A percentile compares a stretch with the other conserved stretches of the same genome.
phyloP scores from a whole-genome alignment of 192 early-diverging fungal species.

The Coemansia sp. region DNA sequence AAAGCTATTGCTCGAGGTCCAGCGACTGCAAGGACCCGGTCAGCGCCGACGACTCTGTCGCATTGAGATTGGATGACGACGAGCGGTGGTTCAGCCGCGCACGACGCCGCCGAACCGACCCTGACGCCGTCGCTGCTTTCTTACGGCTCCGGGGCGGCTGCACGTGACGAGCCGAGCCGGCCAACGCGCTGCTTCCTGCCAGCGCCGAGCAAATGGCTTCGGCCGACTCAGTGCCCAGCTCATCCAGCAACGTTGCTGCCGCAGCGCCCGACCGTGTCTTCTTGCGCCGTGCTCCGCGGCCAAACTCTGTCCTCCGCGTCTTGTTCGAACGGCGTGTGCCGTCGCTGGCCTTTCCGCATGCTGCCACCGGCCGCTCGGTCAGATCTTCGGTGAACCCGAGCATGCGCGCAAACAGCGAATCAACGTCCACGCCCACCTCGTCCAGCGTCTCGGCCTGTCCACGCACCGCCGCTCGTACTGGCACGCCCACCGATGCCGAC shows the following conservation, averaged over 20 bases:
- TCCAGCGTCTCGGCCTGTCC: slow-evolving; percentile 8
- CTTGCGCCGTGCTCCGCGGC: slow-evolving; percentile 15
- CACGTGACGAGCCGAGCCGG: slow-evolving; percentile 10
- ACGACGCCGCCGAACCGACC: slow-evolving; percentile 43
- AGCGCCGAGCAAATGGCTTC: slow-evolving; percentile 38
- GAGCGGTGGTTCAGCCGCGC: slow-evolving; percentile 33
- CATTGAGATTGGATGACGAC: slow-evolving; percentile 13
- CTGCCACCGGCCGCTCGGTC: slow-evolving; percentile 10
- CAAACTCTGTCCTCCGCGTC: background rate
- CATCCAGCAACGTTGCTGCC: slow-evolving; percentile 26
- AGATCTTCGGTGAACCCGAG: slow-evolving; percentile 51
- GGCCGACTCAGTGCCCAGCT: slow-evolving; percentile 17
- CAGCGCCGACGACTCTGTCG: background rate
- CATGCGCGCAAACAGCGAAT: slow-evolving; percentile 54
- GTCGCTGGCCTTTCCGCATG: background rate
- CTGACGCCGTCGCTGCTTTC: slow-evolving; percentile 30
- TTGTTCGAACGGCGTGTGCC: background rate
- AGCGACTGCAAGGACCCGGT: slow-evolving; percentile 17
- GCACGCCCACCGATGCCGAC: background rate
- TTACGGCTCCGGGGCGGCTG: slow-evolving; percentile 23
- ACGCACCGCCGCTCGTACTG: slow-evolving; percentile 5
- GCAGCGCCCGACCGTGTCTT: slow-evolving; percentile 15
- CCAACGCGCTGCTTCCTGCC: background rate
- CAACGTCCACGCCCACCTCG: slow-evolving; percentile 38
- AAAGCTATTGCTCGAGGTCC: slow-evolving; percentile 21